These are phyloP conservation scores for Rhododendron griersonianum DNA, from an alignment of 148 eudicot species.

Conservation along the genomic window DNA sequence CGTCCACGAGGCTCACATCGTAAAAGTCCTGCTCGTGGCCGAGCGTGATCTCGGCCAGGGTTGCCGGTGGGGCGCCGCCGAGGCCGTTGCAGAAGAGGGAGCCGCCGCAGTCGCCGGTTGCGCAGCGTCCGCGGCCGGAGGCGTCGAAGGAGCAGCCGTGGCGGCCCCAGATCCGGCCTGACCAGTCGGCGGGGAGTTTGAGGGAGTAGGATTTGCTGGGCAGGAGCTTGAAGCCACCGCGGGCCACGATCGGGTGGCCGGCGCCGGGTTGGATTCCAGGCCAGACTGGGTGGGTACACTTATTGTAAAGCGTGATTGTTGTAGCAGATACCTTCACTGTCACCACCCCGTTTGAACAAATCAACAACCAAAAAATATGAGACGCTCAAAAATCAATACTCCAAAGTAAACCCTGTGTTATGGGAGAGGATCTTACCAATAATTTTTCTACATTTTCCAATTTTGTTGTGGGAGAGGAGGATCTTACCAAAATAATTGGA, in stretches of 20 bases:
- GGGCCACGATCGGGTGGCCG: conserved; percentile 62
- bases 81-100: conserved; percentile 71
- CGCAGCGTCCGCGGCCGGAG: conserved; percentile 66
- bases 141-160: conserved; percentile 76
- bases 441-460: too few relatives aligned
- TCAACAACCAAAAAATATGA: background rate
- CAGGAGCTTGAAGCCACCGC: conserved; percentile 74
- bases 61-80: conserved; percentile 92
- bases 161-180: conserved; percentile 94
- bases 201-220: conserved; percentile 48
- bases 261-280: conserved; percentile 87
- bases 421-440: too few relatives aligned
- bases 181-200: conserved; percentile 66
- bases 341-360: background rate
- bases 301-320: conserved; percentile 67
- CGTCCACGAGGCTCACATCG: conserved; percentile 91
- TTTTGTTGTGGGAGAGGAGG: too few relatives aligned
- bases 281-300: conserved; percentile 78
- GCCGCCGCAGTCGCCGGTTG: conserved; percentile 94
- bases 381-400: background rate
- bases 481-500: too few relatives aligned
- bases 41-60: conserved; percentile 84
- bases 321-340: conserved; percentile 47
- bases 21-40: conserved; percentile 81
- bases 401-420: too few relatives aligned